Base-by-base conservation (phyloP, 1,139 yeast species). In the Taphrina populina region DNA sequence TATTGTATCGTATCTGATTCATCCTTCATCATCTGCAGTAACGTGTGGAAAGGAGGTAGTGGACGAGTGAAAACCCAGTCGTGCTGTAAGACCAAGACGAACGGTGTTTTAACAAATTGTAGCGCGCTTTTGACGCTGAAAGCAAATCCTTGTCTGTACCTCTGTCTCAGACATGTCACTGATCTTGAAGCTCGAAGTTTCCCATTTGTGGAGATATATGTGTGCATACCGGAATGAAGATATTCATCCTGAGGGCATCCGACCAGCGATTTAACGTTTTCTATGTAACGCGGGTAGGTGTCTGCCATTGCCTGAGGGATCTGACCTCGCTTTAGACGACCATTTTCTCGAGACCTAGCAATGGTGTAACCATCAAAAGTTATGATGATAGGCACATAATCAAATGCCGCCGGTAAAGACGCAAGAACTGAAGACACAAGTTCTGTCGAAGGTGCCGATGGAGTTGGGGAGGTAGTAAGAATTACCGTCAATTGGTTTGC, bases 41-140 rank as follows among this genome's bases (percentile, higher is more conserved):
- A 26, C 1, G 15, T 4, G 15, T 15, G 24, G 30, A 49, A 10
- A 10, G 32, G 36, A 6, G 19, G 24, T 4, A 13, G 4, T 11
- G 39, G 32, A 8, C 23, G 11, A 1, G 39, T 21, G 41, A 49
- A 39, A n/a, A 49, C 29, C 54, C 54, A 49, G 15, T 49, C 54
- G 46, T 49, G 54, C 27, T 49, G 54, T 33, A 49, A 11, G 37
- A 39, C 46, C 13, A 49, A 33, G 11, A 49, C 40, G 27, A 49
- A 10, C 2, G 54, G 54, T 4, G 54, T 49, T 11, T 4, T 13
- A 24, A 24, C 40, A 32, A 27, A 19, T 10, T 13, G 7, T 6
- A 37, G 46, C 11, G 54, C 54, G 10, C 13, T 5, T 10, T 15
- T 11, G 46, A 49, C 54, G 17, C 34, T 24, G 17, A 17, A 36